A percentile compares a stretch with the other conserved stretches of the same genome.
These are phyloP conservation scores for Monilinia vaccinii-corymbosi DNA, from an alignment of 2,329 filamentous ascomycete genomes.

Conservation along the genomic window DNA sequence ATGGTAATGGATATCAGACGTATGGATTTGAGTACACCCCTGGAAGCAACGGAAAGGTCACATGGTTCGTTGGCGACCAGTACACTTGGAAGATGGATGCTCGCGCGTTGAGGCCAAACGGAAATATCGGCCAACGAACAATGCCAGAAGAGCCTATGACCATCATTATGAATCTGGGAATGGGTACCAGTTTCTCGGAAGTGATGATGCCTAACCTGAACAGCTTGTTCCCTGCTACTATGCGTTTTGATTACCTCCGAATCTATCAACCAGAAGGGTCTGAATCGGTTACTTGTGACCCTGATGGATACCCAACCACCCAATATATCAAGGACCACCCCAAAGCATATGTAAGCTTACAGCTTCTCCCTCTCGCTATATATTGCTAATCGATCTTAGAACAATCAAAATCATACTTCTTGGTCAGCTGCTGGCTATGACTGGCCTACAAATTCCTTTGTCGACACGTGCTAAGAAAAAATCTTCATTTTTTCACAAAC, in stretches of 20 bases:
- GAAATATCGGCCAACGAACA: slow-evolving; percentile 56
- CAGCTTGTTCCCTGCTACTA: slow-evolving; percentile 50
- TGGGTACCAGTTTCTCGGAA: slow-evolving; percentile 56
- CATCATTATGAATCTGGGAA: slow-evolving; percentile 60
- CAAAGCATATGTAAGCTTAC: slow-evolving; percentile 45
- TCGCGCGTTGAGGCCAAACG: slow-evolving; percentile 54
- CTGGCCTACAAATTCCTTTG: slow-evolving; percentile 54
- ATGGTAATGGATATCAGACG: slow-evolving; percentile 52
- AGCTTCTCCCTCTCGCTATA: background rate
- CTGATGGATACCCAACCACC: slow-evolving; percentile 56
- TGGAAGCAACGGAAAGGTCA: slow-evolving; percentile 49
- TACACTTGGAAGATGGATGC: slow-evolving; percentile 56
- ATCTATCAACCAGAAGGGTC: slow-evolving; percentile 52
- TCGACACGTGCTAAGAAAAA: slow-evolving; percentile 41
- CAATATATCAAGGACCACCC: slow-evolving; percentile 55
- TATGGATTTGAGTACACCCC: slow-evolving; percentile 57
- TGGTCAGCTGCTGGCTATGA: slow-evolving; percentile 45
- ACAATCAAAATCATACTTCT: slow-evolving; percentile 54
- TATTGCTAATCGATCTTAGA: slow-evolving; percentile 18
- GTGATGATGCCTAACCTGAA: slow-evolving; percentile 49
- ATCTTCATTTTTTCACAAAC: background rate
- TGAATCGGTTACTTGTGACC: slow-evolving; percentile 56
- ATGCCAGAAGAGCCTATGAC: slow-evolving; percentile 61
- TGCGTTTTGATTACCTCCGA: slow-evolving; percentile 61
- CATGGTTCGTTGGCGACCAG: slow-evolving; percentile 59